Conservation (phyloP, 768 basidiomycete species). For the Goffeauzyma gilvescens region DNA sequence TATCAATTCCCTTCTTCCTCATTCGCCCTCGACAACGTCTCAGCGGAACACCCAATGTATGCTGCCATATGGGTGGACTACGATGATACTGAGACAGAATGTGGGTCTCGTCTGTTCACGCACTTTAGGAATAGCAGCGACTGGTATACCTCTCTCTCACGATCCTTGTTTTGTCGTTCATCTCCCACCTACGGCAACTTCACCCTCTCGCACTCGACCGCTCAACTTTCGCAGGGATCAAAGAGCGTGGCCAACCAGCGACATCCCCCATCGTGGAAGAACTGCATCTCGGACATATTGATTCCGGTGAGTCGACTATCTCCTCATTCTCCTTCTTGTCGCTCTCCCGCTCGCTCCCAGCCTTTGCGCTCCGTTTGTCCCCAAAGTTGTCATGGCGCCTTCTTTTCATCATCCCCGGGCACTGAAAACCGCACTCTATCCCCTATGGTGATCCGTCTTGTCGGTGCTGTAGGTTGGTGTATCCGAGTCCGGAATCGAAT, state of each 20-base stretch:
- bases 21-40: no score
- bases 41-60: constrained; percentile 30
- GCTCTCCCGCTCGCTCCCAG: no score
- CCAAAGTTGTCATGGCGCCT: background rate
- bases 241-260: constrained; percentile 32
- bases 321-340: no score
- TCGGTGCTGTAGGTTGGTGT: background rate
- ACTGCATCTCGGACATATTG: constrained; percentile 28
- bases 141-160: no score
- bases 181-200: no score
- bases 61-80: constrained; percentile 32
- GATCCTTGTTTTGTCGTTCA: no score
- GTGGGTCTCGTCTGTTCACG: constrained; percentile 8
- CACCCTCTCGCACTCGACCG: no score
- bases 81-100: constrained; percentile 32
- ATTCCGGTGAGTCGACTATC: constrained; percentile 18
- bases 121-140: no score
- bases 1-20: no score
- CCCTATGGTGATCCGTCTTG: background rate
- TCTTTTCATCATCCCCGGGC: background rate
- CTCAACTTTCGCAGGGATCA: constrained; percentile 31
- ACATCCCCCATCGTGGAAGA: constrained; percentile 31
- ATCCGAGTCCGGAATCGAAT: constrained; percentile 27
- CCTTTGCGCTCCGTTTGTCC: background rate
- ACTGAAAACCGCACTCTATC: background rate